phyloP scores from a whole-genome alignment of 139 green algal species.

The Picochlorum sp. region DNA sequence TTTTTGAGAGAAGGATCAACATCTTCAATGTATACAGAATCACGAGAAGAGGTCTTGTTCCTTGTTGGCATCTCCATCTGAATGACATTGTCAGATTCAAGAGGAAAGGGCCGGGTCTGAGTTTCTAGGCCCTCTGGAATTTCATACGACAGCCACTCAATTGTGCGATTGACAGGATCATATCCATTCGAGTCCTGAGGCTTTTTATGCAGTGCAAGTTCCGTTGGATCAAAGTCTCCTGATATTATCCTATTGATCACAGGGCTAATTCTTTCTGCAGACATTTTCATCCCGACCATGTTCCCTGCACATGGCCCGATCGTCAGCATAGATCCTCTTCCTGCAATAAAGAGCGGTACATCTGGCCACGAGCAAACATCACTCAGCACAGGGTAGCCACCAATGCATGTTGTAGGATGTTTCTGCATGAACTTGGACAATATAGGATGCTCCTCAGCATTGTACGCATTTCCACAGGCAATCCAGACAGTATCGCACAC shows the following conservation, averaged over 20 bases:
- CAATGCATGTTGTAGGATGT: not conserved
- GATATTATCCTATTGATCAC: conserved; percentile 12
- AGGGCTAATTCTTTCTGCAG: conserved; percentile 15
- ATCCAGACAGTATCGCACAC: conserved; percentile 17
- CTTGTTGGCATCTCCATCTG: not conserved
- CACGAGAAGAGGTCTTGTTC: not conserved
- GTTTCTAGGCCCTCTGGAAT: not conserved
- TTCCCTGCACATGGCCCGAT: conserved; percentile 19
- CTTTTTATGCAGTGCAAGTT: not conserved
- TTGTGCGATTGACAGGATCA: not conserved
- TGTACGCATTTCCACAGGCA: conserved; percentile 21
- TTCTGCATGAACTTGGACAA: conserved; percentile 5
- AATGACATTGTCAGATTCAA: conserved; percentile 5
- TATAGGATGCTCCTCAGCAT: conserved; percentile 7
- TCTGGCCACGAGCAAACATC: conserved; percentile 13
- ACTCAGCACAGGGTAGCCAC: conserved; percentile 16
- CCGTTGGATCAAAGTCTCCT: not conserved
- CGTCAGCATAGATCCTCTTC: conserved; percentile 14
- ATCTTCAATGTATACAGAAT: conserved; percentile 25
- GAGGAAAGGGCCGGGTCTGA: not conserved
- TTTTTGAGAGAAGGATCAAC: not conserved
- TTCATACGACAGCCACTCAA: not conserved
- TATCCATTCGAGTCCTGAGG: not conserved
- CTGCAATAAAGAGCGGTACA: conserved; percentile 13
- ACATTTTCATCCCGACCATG: conserved; percentile 19